Evolutionary conservation across 495 filamentous ascomycete species (phyloP), one percentile per base, ranked within the genome.

Genomic region (Lepraria neglecta): DNA sequence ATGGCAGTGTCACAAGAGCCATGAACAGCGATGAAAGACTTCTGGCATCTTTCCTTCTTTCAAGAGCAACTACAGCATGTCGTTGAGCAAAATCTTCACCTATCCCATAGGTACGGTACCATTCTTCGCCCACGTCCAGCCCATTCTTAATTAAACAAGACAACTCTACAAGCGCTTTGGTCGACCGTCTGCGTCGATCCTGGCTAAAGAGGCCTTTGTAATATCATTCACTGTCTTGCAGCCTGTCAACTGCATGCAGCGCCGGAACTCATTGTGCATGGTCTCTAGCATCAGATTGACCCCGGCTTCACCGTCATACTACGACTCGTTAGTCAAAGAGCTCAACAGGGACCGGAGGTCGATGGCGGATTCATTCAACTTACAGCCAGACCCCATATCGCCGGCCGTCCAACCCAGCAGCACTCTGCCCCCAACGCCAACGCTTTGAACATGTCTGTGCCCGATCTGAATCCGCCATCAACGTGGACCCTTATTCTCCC

Each of bases 211-310:
- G 2, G 70, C 72, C 21, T 70, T 68, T 17, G 63, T 72, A 21
- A 80, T 80, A 45, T 80, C 77, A 6, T 71, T 71, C 1, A 80
- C 61, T n/a, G 67, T 75, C n/a, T 67, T 73, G 59, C 75, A 78
- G 0, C 81, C 78, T 1, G 77, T 73, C 53, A 83, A 66, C 63
- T 76, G 73, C 78, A 82, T 82, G 55, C 77, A 77, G 17, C 76
- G 68, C 64, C 74, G 80, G 67, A 83, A 78, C 52, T 82, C 78
- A 1, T 75, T 68, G 56, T 76, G 75, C 6, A 80, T 60, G 6
- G 77, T 75, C 24, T 73, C 65, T 50, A 81, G 59, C 61, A 75
- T 74, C 24, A 73, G 64, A 47, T 71, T 68, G 2, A 73, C 72
- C 0, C 78, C 78, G 28, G 71, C 47, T 65, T 80, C 68, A 6